These are phyloP conservation scores for Aphanoascus verrucosus DNA, from an alignment of 2,329 filamentous ascomycete species.

Conservation along the genomic window DNA sequence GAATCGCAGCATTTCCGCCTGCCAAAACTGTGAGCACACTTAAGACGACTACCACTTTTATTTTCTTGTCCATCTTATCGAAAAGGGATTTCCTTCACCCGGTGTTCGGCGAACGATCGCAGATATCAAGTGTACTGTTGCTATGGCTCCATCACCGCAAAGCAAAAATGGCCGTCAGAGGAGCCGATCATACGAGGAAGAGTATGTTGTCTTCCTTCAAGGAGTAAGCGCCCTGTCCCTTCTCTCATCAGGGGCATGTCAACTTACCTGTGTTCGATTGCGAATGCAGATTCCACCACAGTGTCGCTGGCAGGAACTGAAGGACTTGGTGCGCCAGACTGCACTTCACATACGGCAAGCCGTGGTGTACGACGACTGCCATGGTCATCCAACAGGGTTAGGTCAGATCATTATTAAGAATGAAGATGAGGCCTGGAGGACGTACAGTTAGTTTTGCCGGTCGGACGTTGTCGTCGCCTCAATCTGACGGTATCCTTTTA, in stretches of 20 bases:
- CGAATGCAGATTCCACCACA: slow-evolving; percentile 31
- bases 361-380: slow-evolving; percentile 35
- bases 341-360: slow-evolving; percentile 36
- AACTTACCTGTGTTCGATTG: not conserved
- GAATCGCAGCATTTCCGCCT: not conserved
- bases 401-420: slow-evolving; percentile 38
- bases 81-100: not conserved
- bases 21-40: not conserved
- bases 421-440: slow-evolving; percentile 36
- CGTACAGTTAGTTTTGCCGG: slow-evolving; percentile 26
- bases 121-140: not conserved
- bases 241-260: not conserved
- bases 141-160: slow-evolving; percentile 26
- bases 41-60: too few relatives aligned
- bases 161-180: slow-evolving; percentile 25
- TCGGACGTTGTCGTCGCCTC: not conserved
- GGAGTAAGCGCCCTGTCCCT: slow-evolving; percentile 25
- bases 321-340: slow-evolving; percentile 36
- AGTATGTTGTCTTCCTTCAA: slow-evolving; percentile 37
- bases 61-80: too few relatives aligned
- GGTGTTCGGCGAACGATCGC: not conserved
- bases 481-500: slow-evolving; percentile 16
- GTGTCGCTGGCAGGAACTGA: slow-evolving; percentile 38
- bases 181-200: slow-evolving; percentile 30
- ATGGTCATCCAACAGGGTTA: slow-evolving; percentile 34